Percentiles rank a stretch among this genome's conserved stretches.
Evolutionary conservation across 2,329 filamentous ascomycete species (phyloP).

Genomic region (Cadophora sp.): DNA sequence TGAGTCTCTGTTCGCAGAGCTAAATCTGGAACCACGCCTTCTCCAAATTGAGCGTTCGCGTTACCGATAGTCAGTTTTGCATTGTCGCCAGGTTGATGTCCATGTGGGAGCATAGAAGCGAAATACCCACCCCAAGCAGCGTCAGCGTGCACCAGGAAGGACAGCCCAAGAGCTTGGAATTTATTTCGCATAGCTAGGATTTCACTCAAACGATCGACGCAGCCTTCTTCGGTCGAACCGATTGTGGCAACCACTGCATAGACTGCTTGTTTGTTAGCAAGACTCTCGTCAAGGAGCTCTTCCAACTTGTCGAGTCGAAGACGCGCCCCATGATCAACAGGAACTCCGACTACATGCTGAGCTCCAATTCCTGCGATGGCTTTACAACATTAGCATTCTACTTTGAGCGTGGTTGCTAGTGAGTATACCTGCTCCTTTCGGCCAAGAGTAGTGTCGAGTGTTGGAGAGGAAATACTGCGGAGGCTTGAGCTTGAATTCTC

Average conservation of each 20-base stretch:
- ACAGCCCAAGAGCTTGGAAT: constrained; percentile 11
- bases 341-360: constrained; percentile 11
- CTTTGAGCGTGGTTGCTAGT: neutral
- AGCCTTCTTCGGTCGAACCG: constrained; percentile 17
- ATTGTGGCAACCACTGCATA: constrained; percentile 20
- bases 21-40: constrained; percentile 12
- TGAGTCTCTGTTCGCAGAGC: neutral
- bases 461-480: constrained; percentile 15
- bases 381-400: neutral
- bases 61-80: neutral
- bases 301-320: constrained; percentile 12
- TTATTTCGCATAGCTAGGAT: constrained; percentile 9
- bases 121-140: constrained; percentile 19
- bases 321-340: constrained; percentile 13
- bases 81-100: neutral
- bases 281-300: constrained; percentile 5
- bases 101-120: constrained; percentile 12
- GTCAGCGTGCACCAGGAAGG: constrained; percentile 17
- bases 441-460: constrained; percentile 19
- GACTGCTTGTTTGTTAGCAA: constrained; percentile 6
- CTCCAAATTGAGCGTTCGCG: neutral
- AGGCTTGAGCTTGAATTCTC: constrained; percentile 8
- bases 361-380: constrained; percentile 16
- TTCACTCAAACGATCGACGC: constrained; percentile 16
- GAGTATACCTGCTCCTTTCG: constrained; percentile 14